These are phyloP conservation scores for Kalanchoe fedtschenkoi DNA, from an alignment of 164 flowering plant genomes.

Conservation along the genomic window DNA sequence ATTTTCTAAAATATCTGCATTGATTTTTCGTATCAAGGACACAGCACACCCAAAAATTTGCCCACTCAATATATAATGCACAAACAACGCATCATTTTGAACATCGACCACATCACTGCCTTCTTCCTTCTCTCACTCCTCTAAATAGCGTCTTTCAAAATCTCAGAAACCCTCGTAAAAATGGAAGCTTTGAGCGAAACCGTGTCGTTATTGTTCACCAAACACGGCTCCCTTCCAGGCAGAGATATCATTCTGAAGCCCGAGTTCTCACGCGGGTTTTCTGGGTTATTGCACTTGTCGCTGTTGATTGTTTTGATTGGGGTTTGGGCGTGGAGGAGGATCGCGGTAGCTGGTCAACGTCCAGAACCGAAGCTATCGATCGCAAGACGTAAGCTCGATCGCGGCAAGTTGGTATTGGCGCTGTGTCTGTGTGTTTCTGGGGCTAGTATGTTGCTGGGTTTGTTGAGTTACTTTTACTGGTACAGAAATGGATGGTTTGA, in stretches of 20 bases:
- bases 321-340: slow-evolving; percentile 26
- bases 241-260: slow-evolving; percentile 32
- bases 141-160: slow-evolving; percentile 1
- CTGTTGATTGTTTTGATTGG: slow-evolving; percentile 29
- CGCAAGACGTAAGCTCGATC: slow-evolving; percentile 11
- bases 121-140: background rate
- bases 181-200: slow-evolving; percentile 15
- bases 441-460: slow-evolving; percentile 15
- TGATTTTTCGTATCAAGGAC: no score
- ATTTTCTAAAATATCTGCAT: no score
- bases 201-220: slow-evolving; percentile 8
- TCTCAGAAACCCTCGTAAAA: slow-evolving; percentile 4
- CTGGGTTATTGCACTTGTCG: slow-evolving; percentile 35
- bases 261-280: slow-evolving; percentile 36
- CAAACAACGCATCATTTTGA: no score
- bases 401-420: slow-evolving; percentile 23
- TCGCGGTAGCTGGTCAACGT: background rate
- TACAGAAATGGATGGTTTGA: slow-evolving; percentile 20
- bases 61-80: no score
- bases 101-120: no score
- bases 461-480: slow-evolving; percentile 16
- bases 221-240: background rate
- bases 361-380: slow-evolving; percentile 17
- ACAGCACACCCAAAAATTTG: no score
- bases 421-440: slow-evolving; percentile 34